Conservation (phyloP, 2,329 filamentous ascomycete species). For the Metarhizium rileyi region DNA sequence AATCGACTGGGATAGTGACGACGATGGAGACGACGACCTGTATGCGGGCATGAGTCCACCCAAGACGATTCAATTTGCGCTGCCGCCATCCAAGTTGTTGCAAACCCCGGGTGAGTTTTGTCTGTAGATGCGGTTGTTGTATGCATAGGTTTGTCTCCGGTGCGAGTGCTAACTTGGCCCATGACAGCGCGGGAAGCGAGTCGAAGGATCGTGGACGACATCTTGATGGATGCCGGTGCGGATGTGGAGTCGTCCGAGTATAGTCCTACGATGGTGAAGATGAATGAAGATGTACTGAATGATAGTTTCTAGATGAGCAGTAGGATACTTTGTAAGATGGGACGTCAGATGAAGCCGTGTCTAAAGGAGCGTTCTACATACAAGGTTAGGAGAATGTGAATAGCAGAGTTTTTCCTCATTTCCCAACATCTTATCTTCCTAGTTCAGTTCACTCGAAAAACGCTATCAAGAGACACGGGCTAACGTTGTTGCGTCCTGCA, state of each 20-base stretch:
- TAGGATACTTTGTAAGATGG: too few relatives aligned
- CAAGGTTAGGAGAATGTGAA: too few relatives aligned
- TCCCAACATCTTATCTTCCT: too few relatives aligned
- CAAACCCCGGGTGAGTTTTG: constrained; percentile 66
- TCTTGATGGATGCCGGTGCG: constrained; percentile 66
- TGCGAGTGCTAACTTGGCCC: neutral
- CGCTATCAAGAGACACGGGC: too few relatives aligned
- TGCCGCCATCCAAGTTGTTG: constrained; percentile 66
- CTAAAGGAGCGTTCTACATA: too few relatives aligned
- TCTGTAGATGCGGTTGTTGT: too few relatives aligned
- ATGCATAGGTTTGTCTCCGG: neutral
- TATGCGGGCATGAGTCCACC: constrained; percentile 77
- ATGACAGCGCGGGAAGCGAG: constrained; percentile 64
- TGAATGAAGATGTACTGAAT: constrained; percentile 51
- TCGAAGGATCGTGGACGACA: constrained; percentile 69
- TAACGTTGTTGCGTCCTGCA: too few relatives aligned
- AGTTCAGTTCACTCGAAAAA: too few relatives aligned
- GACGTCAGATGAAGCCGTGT: too few relatives aligned
- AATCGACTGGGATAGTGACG: constrained; percentile 67
- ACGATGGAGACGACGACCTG: constrained; percentile 51
- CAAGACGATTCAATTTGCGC: constrained; percentile 81
- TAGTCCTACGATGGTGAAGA: constrained; percentile 56
- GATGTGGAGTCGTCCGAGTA: constrained; percentile 45
- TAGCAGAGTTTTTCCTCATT: too few relatives aligned
- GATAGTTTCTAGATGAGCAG: constrained; percentile 44